These are phyloP conservation scores for Teratosphaeria nubilosa DNA, from an alignment of 2,329 filamentous ascomycete species.

Conservation along the genomic window DNA sequence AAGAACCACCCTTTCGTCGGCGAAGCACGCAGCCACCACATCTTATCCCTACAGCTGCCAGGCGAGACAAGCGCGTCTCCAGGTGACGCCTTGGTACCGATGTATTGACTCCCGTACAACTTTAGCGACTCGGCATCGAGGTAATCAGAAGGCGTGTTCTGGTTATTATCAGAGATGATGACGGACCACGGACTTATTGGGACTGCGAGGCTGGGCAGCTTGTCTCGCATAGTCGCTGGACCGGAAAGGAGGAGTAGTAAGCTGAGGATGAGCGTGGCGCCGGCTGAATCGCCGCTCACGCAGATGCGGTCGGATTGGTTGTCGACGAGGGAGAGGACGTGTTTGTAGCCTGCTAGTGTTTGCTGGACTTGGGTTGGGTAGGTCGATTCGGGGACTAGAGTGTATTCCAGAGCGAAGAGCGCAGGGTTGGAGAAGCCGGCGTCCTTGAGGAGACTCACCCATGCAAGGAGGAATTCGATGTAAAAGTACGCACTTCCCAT, in stretches of 20 bases:
- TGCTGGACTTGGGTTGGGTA: conserved; percentile 68
- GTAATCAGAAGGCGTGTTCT: conserved; percentile 64
- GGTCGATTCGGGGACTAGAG: conserved; percentile 60
- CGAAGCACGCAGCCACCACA: conserved; percentile 57
- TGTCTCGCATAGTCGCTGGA: conserved; percentile 32
- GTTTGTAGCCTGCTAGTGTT: conserved; percentile 58
- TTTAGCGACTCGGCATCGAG: conserved; percentile 57
- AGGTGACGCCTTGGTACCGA: conserved; percentile 40
- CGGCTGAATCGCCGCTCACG: conserved; percentile 70
- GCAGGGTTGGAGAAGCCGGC: conserved; percentile 64
- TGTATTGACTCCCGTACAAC: conserved; percentile 61
- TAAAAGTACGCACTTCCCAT: conserved; percentile 81
- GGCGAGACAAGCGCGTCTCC: conserved; percentile 57
- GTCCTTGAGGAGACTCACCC: conserved; percentile 54
- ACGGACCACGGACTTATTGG: conserved; percentile 76
- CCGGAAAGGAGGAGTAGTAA: conserved; percentile 58
- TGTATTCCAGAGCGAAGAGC: conserved; percentile 72
- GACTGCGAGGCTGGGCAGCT: conserved; percentile 51
- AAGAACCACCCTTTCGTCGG: conserved; percentile 60
- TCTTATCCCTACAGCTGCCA: conserved; percentile 55
- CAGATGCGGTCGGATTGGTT: conserved; percentile 55
- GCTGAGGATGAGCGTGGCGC: conserved; percentile 62
- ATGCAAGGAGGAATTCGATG: conserved; percentile 68
- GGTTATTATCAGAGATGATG: conserved; percentile 57
- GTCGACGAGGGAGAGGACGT: conserved; percentile 50